A percentile compares a stretch with the other conserved stretches of the same genome.
phyloP scores from a whole-genome alignment of 345 rosid species.

The Cardamine occulta region DNA sequence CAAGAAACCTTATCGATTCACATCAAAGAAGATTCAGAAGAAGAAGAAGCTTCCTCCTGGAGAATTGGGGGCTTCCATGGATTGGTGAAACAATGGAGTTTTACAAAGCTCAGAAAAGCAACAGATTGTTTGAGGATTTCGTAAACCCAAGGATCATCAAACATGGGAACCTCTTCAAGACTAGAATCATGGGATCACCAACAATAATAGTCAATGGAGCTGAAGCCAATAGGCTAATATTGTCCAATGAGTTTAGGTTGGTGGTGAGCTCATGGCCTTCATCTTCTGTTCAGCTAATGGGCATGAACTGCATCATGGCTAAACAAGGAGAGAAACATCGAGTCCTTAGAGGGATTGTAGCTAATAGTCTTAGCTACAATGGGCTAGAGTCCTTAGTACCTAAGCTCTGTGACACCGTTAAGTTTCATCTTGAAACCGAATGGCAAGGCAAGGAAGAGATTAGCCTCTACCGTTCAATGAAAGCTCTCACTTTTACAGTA shows the following conservation, averaged over 20 bases:
- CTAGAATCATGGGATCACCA: constrained; percentile 70
- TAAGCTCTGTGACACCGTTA: constrained; percentile 53
- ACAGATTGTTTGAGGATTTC: constrained; percentile 64
- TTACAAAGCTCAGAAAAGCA: constrained; percentile 63
- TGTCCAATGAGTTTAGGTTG: constrained; percentile 71
- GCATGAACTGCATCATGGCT: constrained; percentile 68
- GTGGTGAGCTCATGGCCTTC: constrained; percentile 86
- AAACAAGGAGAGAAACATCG: constrained; percentile 64
- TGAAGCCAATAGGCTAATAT: constrained; percentile 65
- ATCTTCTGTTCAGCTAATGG: constrained; percentile 73
- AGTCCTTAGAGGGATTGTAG: constrained; percentile 53
- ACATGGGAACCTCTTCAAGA: constrained; percentile 71
- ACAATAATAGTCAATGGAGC: constrained; percentile 68
- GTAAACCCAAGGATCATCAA: constrained; percentile 59
- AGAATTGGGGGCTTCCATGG: constrained; percentile 69
- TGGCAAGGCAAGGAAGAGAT: constrained; percentile 54
- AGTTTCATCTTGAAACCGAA: constrained; percentile 49
- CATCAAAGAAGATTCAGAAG: constrained; percentile 11
- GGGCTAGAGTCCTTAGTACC: constrained; percentile 61
- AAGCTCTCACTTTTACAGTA: constrained; percentile 55
- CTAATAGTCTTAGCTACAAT: constrained; percentile 48
- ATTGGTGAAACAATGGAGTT: constrained; percentile 76
- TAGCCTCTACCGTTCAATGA: constrained; percentile 56
- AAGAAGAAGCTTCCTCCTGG: constrained; percentile 67
- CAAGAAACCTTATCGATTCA: constrained; percentile 31